Base-by-base conservation (phyloP, 441 rosid genomes). In the Monsonia emarginata region DNA sequence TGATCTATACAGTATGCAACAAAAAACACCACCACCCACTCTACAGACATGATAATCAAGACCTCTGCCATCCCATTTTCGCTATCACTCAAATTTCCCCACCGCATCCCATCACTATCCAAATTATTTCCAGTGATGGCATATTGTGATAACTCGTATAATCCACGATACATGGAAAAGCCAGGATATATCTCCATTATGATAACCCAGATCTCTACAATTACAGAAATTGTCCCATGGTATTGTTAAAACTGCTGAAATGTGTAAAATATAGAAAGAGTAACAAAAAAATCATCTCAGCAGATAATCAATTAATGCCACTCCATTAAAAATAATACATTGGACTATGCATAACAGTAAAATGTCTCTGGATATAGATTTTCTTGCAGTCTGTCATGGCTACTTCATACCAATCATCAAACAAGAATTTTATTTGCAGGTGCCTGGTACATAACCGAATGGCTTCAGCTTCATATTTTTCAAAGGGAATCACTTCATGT, bases 121-220 rank as follows among this genome's bases (percentile, higher is more conserved):
- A 83, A 77, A 69, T 64, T 73, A 69, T 78, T 72, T 46, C 87
- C 97, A 0, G 16, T 27, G 52, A 84, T 80, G 6, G 97, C 63
- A 75, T 88, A 85, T 59, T 85, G 83, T n/a, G 85, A 81, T 32
- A 94, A 81, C 82, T 94, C 97, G 21, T 94, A 94, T 64, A 94
- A 67, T 14, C 99, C 99, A n/a, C 96, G 97, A 70, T 84, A 89
- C 44, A 91, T 58, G 58, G 97, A 64, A 65, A 94, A 91, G 22
- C 96, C 96, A 61, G 97, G 99, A 76, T 81, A 91, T 70, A 94
- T 64, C 86, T 94, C 96, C 88, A 94, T 64, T 57, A 76, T 75
- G 36, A 82, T 71, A 57, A 85, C 77, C 96, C 95, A 86, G 40
- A 71, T 81, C 67, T 86, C 99, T 94, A 73, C 63, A 80, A 61